Conservation (phyloP, 768 basidiomycete species). For the Astraeus odoratus region DNA sequence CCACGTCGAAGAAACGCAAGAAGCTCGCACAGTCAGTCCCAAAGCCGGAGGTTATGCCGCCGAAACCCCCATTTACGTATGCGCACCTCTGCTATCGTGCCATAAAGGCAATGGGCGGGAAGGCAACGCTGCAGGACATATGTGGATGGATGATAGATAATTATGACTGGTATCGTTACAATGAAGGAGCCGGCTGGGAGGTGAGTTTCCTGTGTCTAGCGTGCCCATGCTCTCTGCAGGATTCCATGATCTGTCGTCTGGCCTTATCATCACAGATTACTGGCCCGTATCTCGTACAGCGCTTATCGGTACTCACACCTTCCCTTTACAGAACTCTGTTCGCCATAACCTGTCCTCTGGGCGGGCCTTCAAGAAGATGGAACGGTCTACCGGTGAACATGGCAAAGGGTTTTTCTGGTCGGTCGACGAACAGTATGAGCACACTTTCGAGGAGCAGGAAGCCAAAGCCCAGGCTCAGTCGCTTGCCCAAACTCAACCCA, state of each 20-base stretch:
- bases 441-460: constrained; percentile 66
- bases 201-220: constrained; percentile 37
- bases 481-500: constrained; percentile 25
- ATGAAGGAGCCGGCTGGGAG: constrained; percentile 85
- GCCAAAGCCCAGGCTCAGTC: constrained; percentile 34
- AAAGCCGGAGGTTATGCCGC: constrained; percentile 72
- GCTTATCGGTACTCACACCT: constrained; percentile 8
- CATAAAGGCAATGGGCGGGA: constrained; percentile 72
- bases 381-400: constrained; percentile 75
- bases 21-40: constrained; percentile 41
- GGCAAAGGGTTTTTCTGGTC: constrained; percentile 95
- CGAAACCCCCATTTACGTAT: constrained; percentile 87
- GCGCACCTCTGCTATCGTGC: constrained; percentile 88
- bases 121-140: constrained; percentile 88
- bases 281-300: constrained; percentile 2
- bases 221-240: background rate
- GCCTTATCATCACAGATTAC: background rate
- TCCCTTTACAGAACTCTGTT: constrained; percentile 68
- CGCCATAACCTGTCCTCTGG: constrained; percentile 93
- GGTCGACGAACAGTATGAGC: constrained; percentile 68
- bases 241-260: background rate
- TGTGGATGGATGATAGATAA: constrained; percentile 86
- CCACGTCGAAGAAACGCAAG: constrained; percentile 62
- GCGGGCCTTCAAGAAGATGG: constrained; percentile 86
- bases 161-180: constrained; percentile 86